Evolutionary conservation across 2,329 filamentous ascomycete genomes (phyloP), one percentile per base, ranked within the genome.

Genomic region (Dichotomopilus funicola): DNA sequence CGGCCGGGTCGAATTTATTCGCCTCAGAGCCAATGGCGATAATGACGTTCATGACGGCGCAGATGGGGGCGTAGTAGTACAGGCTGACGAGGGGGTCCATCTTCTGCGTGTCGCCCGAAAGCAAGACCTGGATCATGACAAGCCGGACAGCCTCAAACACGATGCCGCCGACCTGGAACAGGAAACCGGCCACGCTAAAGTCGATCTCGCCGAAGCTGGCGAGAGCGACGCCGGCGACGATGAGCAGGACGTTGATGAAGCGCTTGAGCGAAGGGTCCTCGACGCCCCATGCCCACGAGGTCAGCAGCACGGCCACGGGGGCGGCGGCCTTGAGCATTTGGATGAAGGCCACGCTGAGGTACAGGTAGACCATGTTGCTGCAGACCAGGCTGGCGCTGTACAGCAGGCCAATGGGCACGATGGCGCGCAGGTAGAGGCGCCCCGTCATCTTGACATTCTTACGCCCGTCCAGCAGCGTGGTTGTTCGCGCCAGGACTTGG

Each of bases 401-500:
- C 75, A 95, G 91, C 66, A 95, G 73, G 62, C 91, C 91, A 68
- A 96, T 96, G 59, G 92, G 91, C 36, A 95, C 85, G 63, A 96
- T 95, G 43, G 90, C 90, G 65, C 90, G 87, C 60, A 96, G 76
- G 73, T 96, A 97, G 65, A 95, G 83, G 62, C 86, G 86, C 63
- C 89, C 89, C 27, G 88, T 96, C 91, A 97, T 97, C 75, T 94
- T 94, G 59, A 96, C 90, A 43, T 85, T 88, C 75, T 96, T 94
- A 66, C 92, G 86, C 63, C 90, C 90, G 75, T 97, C 92, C 61
- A 97, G 87, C 51, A 95, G 77, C 46, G 77, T 86, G 37, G 91
- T 96, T 67, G 88, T 94, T 67, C 89, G 87, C 51, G 92, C 90
- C 70, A 97, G 82, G 66, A 95, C 67, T 74, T 96, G 92, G 61